These are phyloP conservation scores for Hypoxylon lienhwacheense DNA, from an alignment of 495 filamentous ascomycete species.

Conservation along the genomic window DNA sequence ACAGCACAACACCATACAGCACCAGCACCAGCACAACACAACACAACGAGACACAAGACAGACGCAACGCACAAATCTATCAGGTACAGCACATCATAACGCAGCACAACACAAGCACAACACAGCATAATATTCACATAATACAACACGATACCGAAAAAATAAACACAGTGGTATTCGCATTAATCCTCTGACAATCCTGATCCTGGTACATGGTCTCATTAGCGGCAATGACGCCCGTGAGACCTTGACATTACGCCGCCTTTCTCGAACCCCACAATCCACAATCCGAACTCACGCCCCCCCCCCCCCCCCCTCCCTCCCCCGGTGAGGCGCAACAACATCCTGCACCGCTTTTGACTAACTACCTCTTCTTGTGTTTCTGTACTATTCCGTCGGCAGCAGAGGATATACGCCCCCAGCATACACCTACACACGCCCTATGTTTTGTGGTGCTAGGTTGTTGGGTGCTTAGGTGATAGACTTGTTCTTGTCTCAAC, in stretches of 20 bases:
- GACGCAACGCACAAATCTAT: too few relatives aligned
- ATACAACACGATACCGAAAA: conserved; percentile 34
- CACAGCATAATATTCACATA: conserved; percentile 19
- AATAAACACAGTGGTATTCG: conserved; percentile 35
- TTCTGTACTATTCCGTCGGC: conserved; percentile 23
- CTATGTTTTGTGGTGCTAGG: conserved; percentile 37
- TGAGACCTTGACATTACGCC: conserved; percentile 42
- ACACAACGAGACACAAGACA: conserved; percentile 9
- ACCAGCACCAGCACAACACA: conserved; percentile 8
- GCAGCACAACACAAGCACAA: conserved; percentile 18
- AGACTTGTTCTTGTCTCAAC: conserved; percentile 47
- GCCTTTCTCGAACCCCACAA: conserved; percentile 35
- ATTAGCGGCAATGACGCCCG: conserved; percentile 39
- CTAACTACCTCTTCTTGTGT: conserved; percentile 22
- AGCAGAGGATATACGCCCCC: conserved; percentile 27
- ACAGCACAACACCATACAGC: background rate
- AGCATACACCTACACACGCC: conserved; percentile 23
- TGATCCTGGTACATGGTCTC: conserved; percentile 35
- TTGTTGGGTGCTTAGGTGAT: too few relatives aligned
- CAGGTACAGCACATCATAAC: too few relatives aligned
- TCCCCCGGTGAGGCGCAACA: conserved; percentile 37
- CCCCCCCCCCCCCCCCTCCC: conserved; percentile 39
- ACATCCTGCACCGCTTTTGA: conserved; percentile 25
- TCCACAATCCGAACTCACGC: background rate
- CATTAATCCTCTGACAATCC: conserved; percentile 35